Evolutionary conservation across 2,329 filamentous ascomycete species (phyloP).

Genomic region (Purpureocillium lavendulum): DNA sequence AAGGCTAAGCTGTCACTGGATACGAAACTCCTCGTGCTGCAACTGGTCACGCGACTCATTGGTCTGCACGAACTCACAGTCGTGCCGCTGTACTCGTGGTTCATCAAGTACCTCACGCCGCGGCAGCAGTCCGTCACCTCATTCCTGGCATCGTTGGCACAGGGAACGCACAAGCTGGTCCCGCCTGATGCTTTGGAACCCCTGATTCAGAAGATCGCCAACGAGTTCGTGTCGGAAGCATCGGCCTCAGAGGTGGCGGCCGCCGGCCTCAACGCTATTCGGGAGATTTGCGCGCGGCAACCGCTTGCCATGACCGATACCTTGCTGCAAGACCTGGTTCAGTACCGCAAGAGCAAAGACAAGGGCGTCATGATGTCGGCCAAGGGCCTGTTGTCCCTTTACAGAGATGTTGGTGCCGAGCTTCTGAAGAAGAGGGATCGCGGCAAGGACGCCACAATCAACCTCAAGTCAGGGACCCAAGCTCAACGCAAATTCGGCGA

Average conservation of each 20-base stretch:
- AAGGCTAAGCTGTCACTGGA: slow-evolving; percentile 82
- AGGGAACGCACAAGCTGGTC: slow-evolving; percentile 83
- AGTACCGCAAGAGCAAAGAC: slow-evolving; percentile 95
- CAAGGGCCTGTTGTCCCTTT: slow-evolving; percentile 82
- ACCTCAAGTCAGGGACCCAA: slow-evolving; percentile 65
- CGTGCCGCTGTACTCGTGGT: slow-evolving; percentile 90
- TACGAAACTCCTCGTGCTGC: slow-evolving; percentile 80
- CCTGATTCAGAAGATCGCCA: slow-evolving; percentile 88
- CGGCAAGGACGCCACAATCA: slow-evolving; percentile 84
- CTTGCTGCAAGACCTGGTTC: slow-evolving; percentile 87
- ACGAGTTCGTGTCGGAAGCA: slow-evolving; percentile 96
- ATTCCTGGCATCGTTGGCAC: slow-evolving; percentile 85
- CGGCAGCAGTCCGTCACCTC: slow-evolving; percentile 85
- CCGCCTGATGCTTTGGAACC: slow-evolving; percentile 90
- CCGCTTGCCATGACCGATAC: slow-evolving; percentile 96
- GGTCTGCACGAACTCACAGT: slow-evolving; percentile 89
- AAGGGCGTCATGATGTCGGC: slow-evolving; percentile 99
- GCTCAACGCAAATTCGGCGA: slow-evolving; percentile 77
- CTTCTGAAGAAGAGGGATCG: slow-evolving; percentile 84
- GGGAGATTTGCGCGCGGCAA: slow-evolving; percentile 87
- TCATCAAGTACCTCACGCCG: slow-evolving; percentile 84
- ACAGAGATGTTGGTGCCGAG: slow-evolving; percentile 83
- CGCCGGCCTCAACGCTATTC: slow-evolving; percentile 87
- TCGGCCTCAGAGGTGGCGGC: slow-evolving; percentile 84
- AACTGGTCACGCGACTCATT: slow-evolving; percentile 83